Evolutionary conservation across 2,329 filamentous ascomycete species (phyloP).

Genomic region (Immersiporthe knoxdaviesiana): DNA sequence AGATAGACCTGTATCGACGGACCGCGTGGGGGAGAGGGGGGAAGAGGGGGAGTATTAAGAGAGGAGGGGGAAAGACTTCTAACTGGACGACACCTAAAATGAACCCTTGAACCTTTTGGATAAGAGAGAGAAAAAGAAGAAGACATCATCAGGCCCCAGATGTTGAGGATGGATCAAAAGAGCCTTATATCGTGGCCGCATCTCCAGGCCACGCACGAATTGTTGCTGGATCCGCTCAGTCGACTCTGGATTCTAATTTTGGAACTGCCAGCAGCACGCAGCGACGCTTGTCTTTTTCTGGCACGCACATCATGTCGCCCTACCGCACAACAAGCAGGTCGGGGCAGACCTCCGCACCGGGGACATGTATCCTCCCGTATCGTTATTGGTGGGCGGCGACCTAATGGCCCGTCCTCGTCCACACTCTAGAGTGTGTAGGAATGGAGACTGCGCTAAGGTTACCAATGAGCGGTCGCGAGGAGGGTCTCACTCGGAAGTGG

Average conservation of each 20-base stretch:
- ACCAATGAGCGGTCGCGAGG: constrained; percentile 35
- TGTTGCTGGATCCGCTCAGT: constrained; percentile 36
- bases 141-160: constrained; percentile 41
- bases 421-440: constrained; percentile 18
- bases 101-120: constrained; percentile 46
- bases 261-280: constrained; percentile 35
- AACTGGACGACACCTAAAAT: constrained; percentile 55
- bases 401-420: constrained; percentile 24
- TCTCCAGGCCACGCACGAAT: constrained; percentile 45
- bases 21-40: constrained; percentile 38
- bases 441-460: constrained; percentile 36
- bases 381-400: constrained; percentile 21
- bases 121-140: constrained; percentile 45
- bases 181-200: constrained; percentile 62
- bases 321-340: constrained; percentile 32
- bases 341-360: constrained; percentile 27
- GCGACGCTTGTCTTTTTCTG: constrained; percentile 47
- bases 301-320: constrained; percentile 34
- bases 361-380: constrained; percentile 18
- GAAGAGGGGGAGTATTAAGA: constrained; percentile 37
- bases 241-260: constrained; percentile 49
- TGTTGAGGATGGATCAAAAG: constrained; percentile 52
- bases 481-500: constrained; percentile 37
- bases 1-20: constrained; percentile 34
- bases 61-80: constrained; percentile 45